Percentiles rank a stretch among this genome's conserved stretches.
phyloP scores from a whole-genome alignment of 1,284 basidiomycete species.

The Boletellus sp. region DNA sequence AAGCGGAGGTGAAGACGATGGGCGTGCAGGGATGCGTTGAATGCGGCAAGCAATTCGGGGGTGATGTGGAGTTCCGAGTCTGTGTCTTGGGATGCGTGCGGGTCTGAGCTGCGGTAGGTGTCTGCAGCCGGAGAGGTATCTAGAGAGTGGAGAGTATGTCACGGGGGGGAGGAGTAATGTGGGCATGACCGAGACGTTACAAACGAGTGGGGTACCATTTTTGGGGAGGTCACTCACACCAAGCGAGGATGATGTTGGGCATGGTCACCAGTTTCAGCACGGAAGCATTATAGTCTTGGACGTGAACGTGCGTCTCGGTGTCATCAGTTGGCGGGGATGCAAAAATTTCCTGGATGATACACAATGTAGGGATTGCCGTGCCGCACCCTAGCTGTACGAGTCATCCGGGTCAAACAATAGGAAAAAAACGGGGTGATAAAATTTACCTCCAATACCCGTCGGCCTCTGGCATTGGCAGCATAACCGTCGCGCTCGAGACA shows the following conservation, averaged over 20 bases:
- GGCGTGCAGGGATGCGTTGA: slow-evolving; percentile 53
- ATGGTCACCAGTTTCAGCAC: slow-evolving; percentile 83
- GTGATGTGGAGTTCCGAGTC: slow-evolving; percentile 58
- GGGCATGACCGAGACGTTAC: no score
- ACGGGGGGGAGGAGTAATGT: no score
- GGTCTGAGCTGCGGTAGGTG: slow-evolving; percentile 15
- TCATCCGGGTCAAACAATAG: neutral
- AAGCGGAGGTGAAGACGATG: slow-evolving; percentile 66
- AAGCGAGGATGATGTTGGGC: slow-evolving; percentile 85
- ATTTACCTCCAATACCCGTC: slow-evolving; percentile 62
- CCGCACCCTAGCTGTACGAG: slow-evolving; percentile 79
- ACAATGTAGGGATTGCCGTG: slow-evolving; percentile 82
- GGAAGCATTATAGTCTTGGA: slow-evolving; percentile 92
- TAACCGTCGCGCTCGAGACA: slow-evolving; percentile 41
- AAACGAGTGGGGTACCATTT: neutral
- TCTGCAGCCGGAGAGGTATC: slow-evolving; percentile 28
- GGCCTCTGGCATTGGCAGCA: slow-evolving; percentile 36
- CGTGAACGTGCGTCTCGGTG: slow-evolving; percentile 58
- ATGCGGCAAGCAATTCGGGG: slow-evolving; percentile 60
- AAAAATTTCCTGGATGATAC: slow-evolving; percentile 66
- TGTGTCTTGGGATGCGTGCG: slow-evolving; percentile 4
- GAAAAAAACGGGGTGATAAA: neutral
- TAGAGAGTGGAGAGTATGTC: neutral
- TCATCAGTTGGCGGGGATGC: slow-evolving; percentile 24
- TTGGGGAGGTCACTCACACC: slow-evolving; percentile 53